Percentiles rank a stretch among this genome's conserved stretches.
Conservation (phyloP, 2,329 filamentous ascomycete species). For the Apiospora arundinis region DNA sequence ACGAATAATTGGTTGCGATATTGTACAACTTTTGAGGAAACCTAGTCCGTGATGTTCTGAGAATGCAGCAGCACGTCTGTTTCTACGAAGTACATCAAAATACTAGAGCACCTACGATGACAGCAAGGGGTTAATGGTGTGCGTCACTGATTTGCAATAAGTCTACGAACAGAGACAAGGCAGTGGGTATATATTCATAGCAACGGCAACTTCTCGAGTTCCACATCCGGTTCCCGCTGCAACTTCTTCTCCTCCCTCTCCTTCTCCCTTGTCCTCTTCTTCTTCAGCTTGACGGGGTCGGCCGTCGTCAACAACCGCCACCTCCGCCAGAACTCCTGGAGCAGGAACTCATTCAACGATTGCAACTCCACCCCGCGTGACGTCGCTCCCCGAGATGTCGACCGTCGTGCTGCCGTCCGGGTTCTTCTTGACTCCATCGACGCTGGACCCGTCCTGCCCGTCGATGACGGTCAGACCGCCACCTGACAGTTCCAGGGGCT, state of each 20-base stretch:
- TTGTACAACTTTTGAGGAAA: too few relatives aligned
- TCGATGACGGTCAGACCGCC: neutral
- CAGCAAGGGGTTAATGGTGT: too few relatives aligned
- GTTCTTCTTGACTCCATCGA: neutral
- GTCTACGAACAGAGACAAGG: neutral
- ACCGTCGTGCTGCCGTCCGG: conserved; percentile 15
- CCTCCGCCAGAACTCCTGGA: neutral
- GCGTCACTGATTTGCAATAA: too few relatives aligned
- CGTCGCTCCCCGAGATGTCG: neutral
- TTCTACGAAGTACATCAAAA: too few relatives aligned
- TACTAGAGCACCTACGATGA: too few relatives aligned
- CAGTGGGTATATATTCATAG: neutral
- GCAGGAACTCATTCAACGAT: neutral
- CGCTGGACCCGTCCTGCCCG: neutral
- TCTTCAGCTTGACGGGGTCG: neutral
- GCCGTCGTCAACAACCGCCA: neutral
- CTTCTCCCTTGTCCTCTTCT: neutral
- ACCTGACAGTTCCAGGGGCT: neutral
- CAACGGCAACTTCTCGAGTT: neutral
- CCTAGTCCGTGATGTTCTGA: too few relatives aligned
- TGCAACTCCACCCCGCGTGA: conserved; percentile 8
- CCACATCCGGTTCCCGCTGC: neutral
- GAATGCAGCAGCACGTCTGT: too few relatives aligned
- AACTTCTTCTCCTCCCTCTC: neutral
- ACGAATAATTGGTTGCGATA: neutral